Percentiles rank a stretch among this genome's conserved stretches.
Conservation (phyloP, 371 early-diverging fungal genomes). For the Syncephalastrum contaminatum region DNA sequence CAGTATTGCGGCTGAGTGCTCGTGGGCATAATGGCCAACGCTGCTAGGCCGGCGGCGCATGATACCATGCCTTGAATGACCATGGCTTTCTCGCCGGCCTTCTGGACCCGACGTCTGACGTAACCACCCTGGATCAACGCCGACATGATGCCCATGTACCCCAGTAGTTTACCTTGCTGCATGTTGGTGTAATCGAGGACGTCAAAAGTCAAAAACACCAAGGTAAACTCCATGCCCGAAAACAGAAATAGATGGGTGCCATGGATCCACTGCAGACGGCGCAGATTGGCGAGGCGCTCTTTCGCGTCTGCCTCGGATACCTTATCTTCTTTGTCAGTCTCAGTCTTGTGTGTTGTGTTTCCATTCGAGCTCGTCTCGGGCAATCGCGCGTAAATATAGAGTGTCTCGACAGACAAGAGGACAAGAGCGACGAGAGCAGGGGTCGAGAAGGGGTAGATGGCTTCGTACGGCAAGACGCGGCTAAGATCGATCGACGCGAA, state of each 20-base stretch:
- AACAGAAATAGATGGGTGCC: slow-evolving; percentile 89
- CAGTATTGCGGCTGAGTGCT: slow-evolving; percentile 10
- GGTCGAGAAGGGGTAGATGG: slow-evolving; percentile 75
- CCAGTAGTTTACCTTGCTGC: slow-evolving; percentile 90
- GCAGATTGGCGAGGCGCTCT: slow-evolving; percentile 38
- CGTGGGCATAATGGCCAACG: slow-evolving; percentile 47
- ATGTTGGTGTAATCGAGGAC: slow-evolving; percentile 81
- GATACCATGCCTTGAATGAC: slow-evolving; percentile 77
- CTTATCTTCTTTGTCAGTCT: neutral
- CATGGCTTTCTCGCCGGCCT: slow-evolving; percentile 67
- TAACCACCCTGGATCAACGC: slow-evolving; percentile 93
- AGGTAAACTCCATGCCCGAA: slow-evolving; percentile 97
- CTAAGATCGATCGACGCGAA: slow-evolving; percentile 77
- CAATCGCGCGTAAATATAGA: slow-evolving; percentile 68
- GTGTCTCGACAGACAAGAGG: slow-evolving; percentile 76
- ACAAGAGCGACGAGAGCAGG: slow-evolving; percentile 86
- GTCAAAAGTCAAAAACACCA: slow-evolving; percentile 94
- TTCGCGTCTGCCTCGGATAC: slow-evolving; percentile 10
- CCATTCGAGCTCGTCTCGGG: slow-evolving; percentile 73
- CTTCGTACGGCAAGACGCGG: slow-evolving; percentile 39
- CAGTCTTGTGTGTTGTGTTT: slow-evolving; percentile 8
- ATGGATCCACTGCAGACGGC: slow-evolving; percentile 69
- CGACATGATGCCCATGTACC: slow-evolving; percentile 84
- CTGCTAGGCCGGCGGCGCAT: slow-evolving; percentile 68
- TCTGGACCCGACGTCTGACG: slow-evolving; percentile 76